Evolutionary conservation across 208 protist genomes (phyloP), one percentile per base, ranked within the genome.

Genomic region (Acanthamoeba sp.): DNA sequence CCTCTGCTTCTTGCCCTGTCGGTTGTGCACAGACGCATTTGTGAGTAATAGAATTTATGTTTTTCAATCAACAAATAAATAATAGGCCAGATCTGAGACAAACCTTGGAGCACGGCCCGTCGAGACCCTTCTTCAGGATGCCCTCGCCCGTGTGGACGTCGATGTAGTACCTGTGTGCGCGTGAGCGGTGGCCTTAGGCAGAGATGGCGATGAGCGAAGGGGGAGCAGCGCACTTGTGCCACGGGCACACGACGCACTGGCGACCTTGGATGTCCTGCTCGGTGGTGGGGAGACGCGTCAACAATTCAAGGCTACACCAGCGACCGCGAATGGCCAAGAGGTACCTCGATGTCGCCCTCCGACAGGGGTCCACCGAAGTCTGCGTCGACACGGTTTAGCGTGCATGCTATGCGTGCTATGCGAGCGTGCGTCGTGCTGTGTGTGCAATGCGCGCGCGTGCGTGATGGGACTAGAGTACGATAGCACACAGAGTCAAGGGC

Each of bases 281-380:
- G 12, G 55, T 62, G 55, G 55, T n/a, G n/a, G n/a, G n/a, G n/a
- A n/a, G n/a, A n/a, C n/a, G n/a, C n/a, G n/a, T n/a, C n/a, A n/a
- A n/a, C n/a, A 10, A 48, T 48, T 3, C 3, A 48, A 48, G 42
- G 42, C 3, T 10, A 48, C 42, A 10, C 42, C 3, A 3, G 42
- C 42, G 42, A 18, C 22, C 3, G 55, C 2, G 20, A 4, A 4
- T 59, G 3, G 20, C 4, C 22, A 1, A 24, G 22, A 42, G 12
- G 34, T 38, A 73, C 64, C 45, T 88, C 80, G 36, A 88, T 88
- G 42, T 88, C 80, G 80, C 80, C 80, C 32, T 88, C 80, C 10
- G 36, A 36, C 80, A 88, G 40, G 5, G 80, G 80, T 24, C 80
- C 80, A 20, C 80, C 80, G 62, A 88, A 88, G 80, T 88, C 80